Evolutionary conservation across 1,139 yeast genomes (phyloP), one percentile per base, ranked within the genome.

Genomic region (Debaryomycetaceae sp.): DNA sequence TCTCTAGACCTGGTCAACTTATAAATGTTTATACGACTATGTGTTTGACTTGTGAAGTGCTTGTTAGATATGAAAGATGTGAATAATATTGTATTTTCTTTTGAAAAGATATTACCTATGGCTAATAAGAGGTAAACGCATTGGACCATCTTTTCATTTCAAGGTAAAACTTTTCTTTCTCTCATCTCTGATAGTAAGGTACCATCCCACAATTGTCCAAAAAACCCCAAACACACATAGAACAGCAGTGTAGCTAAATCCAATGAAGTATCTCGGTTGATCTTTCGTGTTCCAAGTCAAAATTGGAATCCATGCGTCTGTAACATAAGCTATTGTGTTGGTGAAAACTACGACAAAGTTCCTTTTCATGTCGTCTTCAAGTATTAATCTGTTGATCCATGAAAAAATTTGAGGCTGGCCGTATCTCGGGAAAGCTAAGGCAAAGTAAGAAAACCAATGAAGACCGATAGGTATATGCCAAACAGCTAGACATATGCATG

Each of bases 231-330:
- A 53, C 0, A 67, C 45, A 5, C 71, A 48, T 41, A 80, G 62
- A 41, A 68, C 63, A 0, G 81, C 76, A 6, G 77, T 78, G 52
- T 77, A 80, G 1, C 72, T 65, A 52, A 76, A 79, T 0, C 84
- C 84, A 43, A 69, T 63, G 46, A 56, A 63, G 58, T 78, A 80
- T 33, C 53, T 47, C 0, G 84, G 84, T 45, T 70, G 63, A 42
- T 74, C 77, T n/a, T 57, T 54, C n/a, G 82, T 72, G 49, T 72
- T 66, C 76, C 80, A 77, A 0, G 75, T 76, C 37, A 76, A 59
- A 41, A 76, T 67, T 1, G 74, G 72, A 11, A 69, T 71, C 62
- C 74, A 76, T 1, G 82, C 78, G n/a, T 66, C 65, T 0, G 80
- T 75, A 6, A 76, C 77, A 49, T 78, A 79, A 0, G 83, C 81